Conservation (phyloP, 2,329 filamentous ascomycete genomes). For the Tolypocladium cylindrosporum region DNA sequence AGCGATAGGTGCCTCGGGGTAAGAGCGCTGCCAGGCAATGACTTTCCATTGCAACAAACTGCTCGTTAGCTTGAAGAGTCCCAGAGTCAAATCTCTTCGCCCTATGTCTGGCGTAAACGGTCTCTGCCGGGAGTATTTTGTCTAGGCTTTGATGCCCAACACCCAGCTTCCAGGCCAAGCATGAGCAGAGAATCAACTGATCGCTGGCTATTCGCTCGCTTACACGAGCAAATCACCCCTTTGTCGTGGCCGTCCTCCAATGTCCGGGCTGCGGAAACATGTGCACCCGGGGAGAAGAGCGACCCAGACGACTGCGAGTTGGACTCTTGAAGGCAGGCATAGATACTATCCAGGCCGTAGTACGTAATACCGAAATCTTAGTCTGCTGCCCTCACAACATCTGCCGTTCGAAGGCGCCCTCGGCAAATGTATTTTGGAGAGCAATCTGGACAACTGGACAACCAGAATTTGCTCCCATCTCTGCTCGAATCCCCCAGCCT, state of each 20-base stretch:
- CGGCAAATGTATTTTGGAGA: not conserved
- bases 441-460: not conserved
- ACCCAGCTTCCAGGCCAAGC: too few relatives aligned
- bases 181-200: too few relatives aligned
- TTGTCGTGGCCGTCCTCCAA: not conserved
- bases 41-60: too few relatives aligned
- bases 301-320: not conserved
- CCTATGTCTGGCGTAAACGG: too few relatives aligned
- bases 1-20: too few relatives aligned
- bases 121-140: too few relatives aligned
- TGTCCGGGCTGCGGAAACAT: not conserved
- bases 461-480: not conserved
- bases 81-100: too few relatives aligned
- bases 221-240: too few relatives aligned
- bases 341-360: not conserved
- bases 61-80: too few relatives aligned
- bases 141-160: too few relatives aligned
- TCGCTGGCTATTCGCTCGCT: too few relatives aligned
- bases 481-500: not conserved
- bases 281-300: not conserved
- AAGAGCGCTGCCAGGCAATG: too few relatives aligned
- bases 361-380: not conserved
- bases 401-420: not conserved
- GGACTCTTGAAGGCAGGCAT: not conserved
- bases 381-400: not conserved